phyloP scores from a whole-genome alignment of 768 basidiomycete species.

The Scleroderma citrinum region DNA sequence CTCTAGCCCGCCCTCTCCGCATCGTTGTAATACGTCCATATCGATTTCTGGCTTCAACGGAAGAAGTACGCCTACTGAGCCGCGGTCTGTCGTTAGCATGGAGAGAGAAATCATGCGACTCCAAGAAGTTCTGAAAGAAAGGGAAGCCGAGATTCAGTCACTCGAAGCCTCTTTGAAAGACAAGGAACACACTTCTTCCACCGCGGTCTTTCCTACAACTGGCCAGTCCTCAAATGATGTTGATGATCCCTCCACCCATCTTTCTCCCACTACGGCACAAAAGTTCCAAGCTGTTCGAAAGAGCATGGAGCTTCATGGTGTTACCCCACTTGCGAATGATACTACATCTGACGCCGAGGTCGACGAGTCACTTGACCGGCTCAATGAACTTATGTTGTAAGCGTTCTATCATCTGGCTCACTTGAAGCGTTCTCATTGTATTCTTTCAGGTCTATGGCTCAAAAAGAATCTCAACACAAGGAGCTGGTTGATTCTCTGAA shows the following conservation, averaged over 20 bases:
- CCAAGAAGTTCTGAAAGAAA: conserved; percentile 85
- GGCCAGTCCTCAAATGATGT: conserved; percentile 3
- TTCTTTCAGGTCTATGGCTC: conserved; percentile 80
- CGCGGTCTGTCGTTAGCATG: conserved; percentile 77
- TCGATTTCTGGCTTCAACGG: conserved; percentile 40
- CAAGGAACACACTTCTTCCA: conserved; percentile 20
- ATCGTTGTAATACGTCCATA: conserved; percentile 55
- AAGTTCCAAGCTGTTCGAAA: conserved; percentile 72
- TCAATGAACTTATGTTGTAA: conserved; percentile 92
- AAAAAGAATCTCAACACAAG: conserved; percentile 88
- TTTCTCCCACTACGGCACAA: conserved; percentile 68
- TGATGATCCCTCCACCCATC: conserved; percentile 29
- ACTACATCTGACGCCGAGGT: conserved; percentile 34
- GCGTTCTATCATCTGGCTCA: conserved; percentile 22
- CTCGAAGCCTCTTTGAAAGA: conserved; percentile 55
- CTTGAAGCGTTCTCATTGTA: conserved; percentile 2
- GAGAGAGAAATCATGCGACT: conserved; percentile 95
- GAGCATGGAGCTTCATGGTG: conserved; percentile 49
- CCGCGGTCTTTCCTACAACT: background rate
- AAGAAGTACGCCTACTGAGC: conserved; percentile 31
- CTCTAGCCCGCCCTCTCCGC: conserved; percentile 47
- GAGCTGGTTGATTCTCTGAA: conserved; percentile 73
- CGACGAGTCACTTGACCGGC: conserved; percentile 69
- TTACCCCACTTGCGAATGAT: conserved; percentile 23
- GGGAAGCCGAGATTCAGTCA: conserved; percentile 83